Conservation (phyloP, 768 basidiomycete genomes). For the Phlebiopsis flavidoalba region DNA sequence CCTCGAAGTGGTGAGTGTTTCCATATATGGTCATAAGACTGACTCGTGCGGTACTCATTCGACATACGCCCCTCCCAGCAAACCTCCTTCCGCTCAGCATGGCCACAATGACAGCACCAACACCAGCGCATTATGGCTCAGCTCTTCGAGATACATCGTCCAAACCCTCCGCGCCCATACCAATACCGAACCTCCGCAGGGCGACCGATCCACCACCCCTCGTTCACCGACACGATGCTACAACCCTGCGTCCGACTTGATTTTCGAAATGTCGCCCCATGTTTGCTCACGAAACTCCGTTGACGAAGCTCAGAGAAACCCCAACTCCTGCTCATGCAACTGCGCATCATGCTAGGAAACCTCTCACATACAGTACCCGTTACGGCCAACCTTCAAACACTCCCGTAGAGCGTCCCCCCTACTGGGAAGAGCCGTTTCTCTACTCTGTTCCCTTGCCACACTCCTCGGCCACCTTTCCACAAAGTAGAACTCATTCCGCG, state of each 20-base stretch:
- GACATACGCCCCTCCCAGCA: neutral
- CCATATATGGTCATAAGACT: neutral
- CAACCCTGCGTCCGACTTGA: conserved; percentile 36
- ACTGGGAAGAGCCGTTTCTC: conserved; percentile 14
- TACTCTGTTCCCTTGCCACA: conserved; percentile 14
- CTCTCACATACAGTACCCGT: conserved; percentile 4
- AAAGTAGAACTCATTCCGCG: conserved; percentile 9
- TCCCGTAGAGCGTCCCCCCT: conserved; percentile 3
- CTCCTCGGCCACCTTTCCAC: conserved; percentile 7
- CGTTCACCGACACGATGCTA: conserved; percentile 22
- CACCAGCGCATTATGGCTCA: neutral
- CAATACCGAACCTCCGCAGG: conserved; percentile 13
- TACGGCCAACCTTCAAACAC: conserved; percentile 5
- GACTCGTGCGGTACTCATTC: neutral
- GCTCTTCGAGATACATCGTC: conserved; percentile 6
- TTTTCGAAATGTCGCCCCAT: conserved; percentile 51
- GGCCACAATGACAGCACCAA: conserved; percentile 4
- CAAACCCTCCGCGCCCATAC: conserved; percentile 12
- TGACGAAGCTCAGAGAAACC: conserved; percentile 4
- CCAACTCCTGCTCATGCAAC: conserved; percentile 16
- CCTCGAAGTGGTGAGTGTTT: neutral
- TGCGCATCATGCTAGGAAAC: conserved; percentile 15
- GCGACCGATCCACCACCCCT: conserved; percentile 13
- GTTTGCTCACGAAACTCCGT: conserved; percentile 14
- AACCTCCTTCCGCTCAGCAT: neutral